Evolutionary conservation across 2,329 filamentous ascomycete genomes (phyloP), one percentile per base, ranked within the genome.

Genomic region (Penicillium sp.): DNA sequence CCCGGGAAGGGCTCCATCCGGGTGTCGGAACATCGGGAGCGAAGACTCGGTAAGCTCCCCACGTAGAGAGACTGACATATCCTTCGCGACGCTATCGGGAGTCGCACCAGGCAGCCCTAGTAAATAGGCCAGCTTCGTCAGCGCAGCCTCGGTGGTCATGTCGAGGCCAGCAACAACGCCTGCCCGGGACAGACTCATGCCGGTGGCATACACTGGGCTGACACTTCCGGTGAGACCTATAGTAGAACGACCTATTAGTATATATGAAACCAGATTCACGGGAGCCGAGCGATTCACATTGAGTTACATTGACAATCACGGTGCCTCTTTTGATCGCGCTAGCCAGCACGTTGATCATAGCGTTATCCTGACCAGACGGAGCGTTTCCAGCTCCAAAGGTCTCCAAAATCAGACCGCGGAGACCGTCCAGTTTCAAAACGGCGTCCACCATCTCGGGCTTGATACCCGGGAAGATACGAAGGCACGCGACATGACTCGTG

Each of bases 371-470:
- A 27, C 89, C 89, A 33, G 86, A 87, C 2, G 91, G 91, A 9
- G 91, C 87, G 71, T 95, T 96, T 49, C 91, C 91, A 67, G 93
- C 90, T 52, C 91, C 91, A 68, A 95, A 95, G 0, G 90, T 95
- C 72, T 95, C 90, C 38, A 96, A 80, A 33, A 96, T 84, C 43
- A 95, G 78, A 1, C 91, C 91, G 42, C 84, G 82, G 12, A 96
- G 78, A 41, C 83, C 83, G n/a, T 88, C 83, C 28, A 90, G 75
- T 39, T 80, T 80, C 52, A 95, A 76, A 13, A 95, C 89, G 1
- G 87, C 86, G 65, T 93, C 89, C 28, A 96, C 80, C 88, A 95
- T 95, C 65, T 90, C 86, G n/a, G 90, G 87, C 68, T 88, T 88
- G 72, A 96, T 95, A 28, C 91, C 91, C 0, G 91, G 91, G 70